Evolutionary conservation across 108 stramenopile species (phyloP).

Genomic region (Chaetoceros muelleri): DNA sequence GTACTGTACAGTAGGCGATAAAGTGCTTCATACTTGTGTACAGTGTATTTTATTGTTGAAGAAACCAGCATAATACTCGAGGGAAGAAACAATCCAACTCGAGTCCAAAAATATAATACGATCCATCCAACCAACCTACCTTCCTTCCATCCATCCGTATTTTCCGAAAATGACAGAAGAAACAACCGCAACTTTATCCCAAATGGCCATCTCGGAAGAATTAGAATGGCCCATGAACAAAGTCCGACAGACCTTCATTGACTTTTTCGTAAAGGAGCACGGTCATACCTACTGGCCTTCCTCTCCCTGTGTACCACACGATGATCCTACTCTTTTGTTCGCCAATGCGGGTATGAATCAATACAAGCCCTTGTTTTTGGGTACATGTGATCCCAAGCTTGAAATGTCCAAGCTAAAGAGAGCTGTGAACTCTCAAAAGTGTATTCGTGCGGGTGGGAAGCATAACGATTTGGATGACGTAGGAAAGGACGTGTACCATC

Average conservation of each 20-base stretch:
- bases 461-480: slow-evolving; percentile 99
- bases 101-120: no score
- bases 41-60: no score
- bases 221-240: slow-evolving; percentile 89
- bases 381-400: slow-evolving; percentile 88
- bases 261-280: slow-evolving; percentile 83
- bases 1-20: no score
- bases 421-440: slow-evolving; percentile 97
- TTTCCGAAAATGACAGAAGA: slow-evolving; percentile 9
- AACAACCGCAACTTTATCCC: slow-evolving; percentile 17
- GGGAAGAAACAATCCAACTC: no score
- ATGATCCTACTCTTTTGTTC: slow-evolving; percentile 98
- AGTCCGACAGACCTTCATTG: slow-evolving; percentile 92
- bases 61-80: no score
- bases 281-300: slow-evolving; percentile 81
- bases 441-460: slow-evolving; percentile 99
- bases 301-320: slow-evolving; percentile 95
- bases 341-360: slow-evolving; percentile 99
- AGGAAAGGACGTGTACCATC: slow-evolving; percentile 99
- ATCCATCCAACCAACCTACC: no score
- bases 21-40: no score
- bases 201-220: slow-evolving; percentile 6
- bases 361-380: slow-evolving; percentile 96
- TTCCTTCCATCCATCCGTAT: no score
- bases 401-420: slow-evolving; percentile 78